Evolutionary conservation across 2,329 filamentous ascomycete species (phyloP).

Genomic region (Huntiella decipiens): DNA sequence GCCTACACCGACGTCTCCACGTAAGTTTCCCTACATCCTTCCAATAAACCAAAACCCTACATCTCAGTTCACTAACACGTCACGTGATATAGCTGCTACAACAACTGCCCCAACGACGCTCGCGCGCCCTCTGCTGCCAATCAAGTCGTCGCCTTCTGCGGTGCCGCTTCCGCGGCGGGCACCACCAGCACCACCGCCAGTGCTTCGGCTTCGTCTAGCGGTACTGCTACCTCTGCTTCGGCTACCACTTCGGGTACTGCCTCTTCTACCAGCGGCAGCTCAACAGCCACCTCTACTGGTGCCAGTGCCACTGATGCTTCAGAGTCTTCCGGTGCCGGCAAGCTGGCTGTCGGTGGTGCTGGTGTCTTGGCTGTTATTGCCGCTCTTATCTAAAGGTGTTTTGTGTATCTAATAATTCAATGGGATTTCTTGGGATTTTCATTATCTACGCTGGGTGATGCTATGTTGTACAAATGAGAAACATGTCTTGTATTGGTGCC

Average conservation of each 20-base stretch:
- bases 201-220: not conserved
- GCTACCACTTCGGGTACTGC: slow-evolving; percentile 13
- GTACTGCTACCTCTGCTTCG: slow-evolving; percentile 12
- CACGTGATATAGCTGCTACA: slow-evolving; percentile 27
- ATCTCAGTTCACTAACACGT: not conserved
- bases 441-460: not conserved
- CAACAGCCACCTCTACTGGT: slow-evolving; percentile 12
- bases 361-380: slow-evolving; percentile 22
- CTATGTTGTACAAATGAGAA: not conserved
- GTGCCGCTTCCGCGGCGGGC: slow-evolving; percentile 25
- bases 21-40: slow-evolving; percentile 18
- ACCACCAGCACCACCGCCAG: slow-evolving; percentile 17
- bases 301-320: slow-evolving; percentile 14
- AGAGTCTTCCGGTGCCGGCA: slow-evolving; percentile 17
- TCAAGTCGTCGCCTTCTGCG: slow-evolving; percentile 27
- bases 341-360: slow-evolving; percentile 19
- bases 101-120: slow-evolving; percentile 35
- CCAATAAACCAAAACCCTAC: not conserved
- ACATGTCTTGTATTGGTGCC: not conserved
- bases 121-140: slow-evolving; percentile 19
- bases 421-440: not conserved
- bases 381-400: slow-evolving; percentile 19
- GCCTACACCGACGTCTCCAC: slow-evolving; percentile 26
- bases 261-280: slow-evolving; percentile 12
- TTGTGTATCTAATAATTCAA: slow-evolving; percentile 11